Evolutionary conservation across 2,329 filamentous ascomycete species (phyloP), one percentile per base, ranked within the genome.

Genomic region (Allantophomopsis lycopodina): DNA sequence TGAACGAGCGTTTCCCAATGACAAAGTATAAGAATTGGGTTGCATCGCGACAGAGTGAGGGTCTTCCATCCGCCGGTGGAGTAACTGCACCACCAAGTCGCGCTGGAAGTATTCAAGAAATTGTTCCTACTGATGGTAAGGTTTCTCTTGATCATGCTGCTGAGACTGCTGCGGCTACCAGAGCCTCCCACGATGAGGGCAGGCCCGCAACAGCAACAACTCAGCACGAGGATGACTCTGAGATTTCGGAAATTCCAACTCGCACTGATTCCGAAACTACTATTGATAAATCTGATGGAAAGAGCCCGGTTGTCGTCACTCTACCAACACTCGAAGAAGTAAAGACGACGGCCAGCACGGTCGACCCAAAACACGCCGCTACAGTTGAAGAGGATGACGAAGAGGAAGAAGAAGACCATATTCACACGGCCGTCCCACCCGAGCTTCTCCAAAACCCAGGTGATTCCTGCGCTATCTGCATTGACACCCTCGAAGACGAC

Each of bases 21-120:
- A 79, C 78, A 50, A 96, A 96, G 61, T 98, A 98, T 72, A 96
- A 98, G 66, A 76, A 73, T 39, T 98, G 91, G 89, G 82, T 91
- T 43, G 79, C 83, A 6, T 76, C 76, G 40, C 79, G 89, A 43
- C 87, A 87, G 41, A 76, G 80, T 42, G 76, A 93, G 57, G 91
- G 89, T 7, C 65, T 96, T 36, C 79, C 89, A 3, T 82, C 86
- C 8, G 74, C 76, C 40, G 91, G 89, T 40, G 91, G 89, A 31
- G 84, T 96, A 41, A 80, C 81, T 8, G 72, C 77, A 10, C 75
- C 83, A 6, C 66, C 75, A 4, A 93, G 82, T 58, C 70, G 83
- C 45, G 73, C 86, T 28, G 75, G 69, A 37, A 94, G 84, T 54
- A 55, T 93, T 21, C 79, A 77, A 47, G 72, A 83, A 46, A 74